Percentiles rank a stretch among this genome's conserved stretches.
Conservation (phyloP, 257 asterid species). For the Pogostemon cablin region DNA sequence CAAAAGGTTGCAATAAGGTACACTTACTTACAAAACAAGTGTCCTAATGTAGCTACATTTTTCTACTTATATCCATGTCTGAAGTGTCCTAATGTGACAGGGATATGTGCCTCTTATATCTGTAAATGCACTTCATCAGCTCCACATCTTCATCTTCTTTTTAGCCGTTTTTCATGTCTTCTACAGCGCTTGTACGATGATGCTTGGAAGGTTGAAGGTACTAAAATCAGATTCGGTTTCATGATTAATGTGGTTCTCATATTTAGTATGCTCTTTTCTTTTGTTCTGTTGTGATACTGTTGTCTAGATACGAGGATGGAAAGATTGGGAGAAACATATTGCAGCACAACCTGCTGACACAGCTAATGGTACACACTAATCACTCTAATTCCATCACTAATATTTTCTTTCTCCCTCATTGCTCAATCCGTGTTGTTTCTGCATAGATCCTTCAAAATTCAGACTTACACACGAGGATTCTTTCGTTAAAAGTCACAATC, state of each 20-base stretch:
- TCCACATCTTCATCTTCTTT: conserved; percentile 72
- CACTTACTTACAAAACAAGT: neutral
- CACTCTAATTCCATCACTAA: neutral
- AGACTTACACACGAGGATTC: conserved; percentile 96
- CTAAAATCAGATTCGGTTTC: too few species aligned
- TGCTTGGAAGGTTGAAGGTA: conserved; percentile 67
- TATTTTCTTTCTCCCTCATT: neutral
- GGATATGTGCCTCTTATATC: conserved; percentile 61
- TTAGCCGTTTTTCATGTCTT: conserved; percentile 67
- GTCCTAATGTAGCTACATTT: neutral
- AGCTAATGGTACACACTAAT: conserved; percentile 48
- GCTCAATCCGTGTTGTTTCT: neutral
- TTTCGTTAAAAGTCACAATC: conserved; percentile 77
- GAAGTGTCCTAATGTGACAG: conserved; percentile 29
- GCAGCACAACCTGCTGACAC: conserved; percentile 43
- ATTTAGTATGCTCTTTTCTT: neutral
- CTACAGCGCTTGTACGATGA: conserved; percentile 64
- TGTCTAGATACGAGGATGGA: conserved; percentile 90
- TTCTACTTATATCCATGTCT: neutral
- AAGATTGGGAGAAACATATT: conserved; percentile 72
- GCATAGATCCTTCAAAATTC: conserved; percentile 74
- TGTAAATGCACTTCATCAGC: conserved; percentile 60
- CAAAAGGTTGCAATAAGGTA: conserved; percentile 38
- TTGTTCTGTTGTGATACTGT: neutral
- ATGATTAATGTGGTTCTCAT: neutral